Evolutionary conservation across 2,329 filamentous ascomycete genomes (phyloP).

Genomic region (Emericellopsis atlantica): DNA sequence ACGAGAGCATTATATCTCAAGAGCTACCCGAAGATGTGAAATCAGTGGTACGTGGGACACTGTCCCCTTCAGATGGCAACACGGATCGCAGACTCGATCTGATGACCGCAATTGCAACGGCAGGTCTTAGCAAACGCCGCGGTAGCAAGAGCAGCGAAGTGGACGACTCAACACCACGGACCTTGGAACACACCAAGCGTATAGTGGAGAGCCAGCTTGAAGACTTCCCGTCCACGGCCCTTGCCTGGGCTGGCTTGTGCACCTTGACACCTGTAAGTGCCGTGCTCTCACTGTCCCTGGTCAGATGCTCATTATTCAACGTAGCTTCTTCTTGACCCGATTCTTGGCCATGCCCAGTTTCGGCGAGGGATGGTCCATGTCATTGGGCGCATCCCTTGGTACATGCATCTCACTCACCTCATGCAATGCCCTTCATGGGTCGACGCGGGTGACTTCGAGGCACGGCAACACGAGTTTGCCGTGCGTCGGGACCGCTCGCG

Average conservation of each 20-base stretch:
- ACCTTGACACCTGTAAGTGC: constrained; percentile 20
- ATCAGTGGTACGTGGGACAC: constrained; percentile 11
- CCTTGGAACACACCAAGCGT: constrained; percentile 13
- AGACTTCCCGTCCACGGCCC: constrained; percentile 13
- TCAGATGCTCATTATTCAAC: too few relatives aligned
- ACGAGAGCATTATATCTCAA: constrained; percentile 21
- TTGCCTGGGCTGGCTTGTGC: constrained; percentile 23
- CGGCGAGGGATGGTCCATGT: constrained; percentile 16
- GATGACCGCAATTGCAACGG: constrained; percentile 14
- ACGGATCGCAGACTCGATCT: constrained; percentile 14
- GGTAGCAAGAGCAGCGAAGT: constrained; percentile 13
- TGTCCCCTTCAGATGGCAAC: constrained; percentile 8
- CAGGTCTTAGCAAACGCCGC: constrained; percentile 15
- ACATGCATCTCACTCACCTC: constrained; percentile 17
- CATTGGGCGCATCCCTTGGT: constrained; percentile 18
- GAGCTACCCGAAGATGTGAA: constrained; percentile 19
- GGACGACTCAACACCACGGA: constrained; percentile 13
- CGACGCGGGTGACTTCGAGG: constrained; percentile 7
- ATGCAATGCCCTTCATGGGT: constrained; percentile 7
- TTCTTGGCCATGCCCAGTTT: constrained; percentile 17
- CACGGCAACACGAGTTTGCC: constrained; percentile 10
- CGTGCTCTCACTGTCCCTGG: not conserved
- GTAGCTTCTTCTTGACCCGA: constrained; percentile 21
- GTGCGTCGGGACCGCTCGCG: constrained; percentile 8
- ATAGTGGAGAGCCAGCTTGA: constrained; percentile 12